phyloP scores from a whole-genome alignment of 164 flowering plant species.

The Aristolochia contorta region DNA sequence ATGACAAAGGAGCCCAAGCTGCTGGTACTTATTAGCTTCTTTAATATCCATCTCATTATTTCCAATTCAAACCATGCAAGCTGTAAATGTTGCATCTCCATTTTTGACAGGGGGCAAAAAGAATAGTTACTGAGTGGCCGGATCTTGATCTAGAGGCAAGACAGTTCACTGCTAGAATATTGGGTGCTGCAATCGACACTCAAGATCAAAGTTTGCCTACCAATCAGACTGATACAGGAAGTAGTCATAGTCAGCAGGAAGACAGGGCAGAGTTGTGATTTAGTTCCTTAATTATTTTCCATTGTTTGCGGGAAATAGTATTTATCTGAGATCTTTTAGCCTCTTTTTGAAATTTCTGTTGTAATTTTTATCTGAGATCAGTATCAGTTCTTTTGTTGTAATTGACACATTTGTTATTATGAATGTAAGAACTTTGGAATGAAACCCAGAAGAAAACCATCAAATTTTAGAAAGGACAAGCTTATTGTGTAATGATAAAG shows the following conservation, averaged over 20 bases:
- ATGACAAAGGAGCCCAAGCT: conserved; percentile 99
- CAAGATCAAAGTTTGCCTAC: conserved; percentile 21
- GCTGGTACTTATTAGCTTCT: conserved; percentile 36
- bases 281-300: not conserved
- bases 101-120: conserved; percentile 68
- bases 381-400: no score
- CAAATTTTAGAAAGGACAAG: no score
- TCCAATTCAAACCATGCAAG: not conserved
- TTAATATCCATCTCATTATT: no score
- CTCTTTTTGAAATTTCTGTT: no score
- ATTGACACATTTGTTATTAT: no score
- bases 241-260: conserved; percentile 14
- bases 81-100: not conserved
- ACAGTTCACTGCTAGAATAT: conserved; percentile 54
- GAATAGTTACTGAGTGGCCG: conserved; percentile 90
- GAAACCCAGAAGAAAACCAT: no score
- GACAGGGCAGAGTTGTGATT: conserved; percentile 58
- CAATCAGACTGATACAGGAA: conserved; percentile 7
- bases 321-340: no score
- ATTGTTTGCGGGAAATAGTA: no score
- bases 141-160: conserved; percentile 84
- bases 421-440: no score
- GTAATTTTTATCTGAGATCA: no score
- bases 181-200: conserved; percentile 50
- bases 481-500: no score